Base-by-base conservation (phyloP, 257 asterid species). In the Petunia secreta region DNA sequence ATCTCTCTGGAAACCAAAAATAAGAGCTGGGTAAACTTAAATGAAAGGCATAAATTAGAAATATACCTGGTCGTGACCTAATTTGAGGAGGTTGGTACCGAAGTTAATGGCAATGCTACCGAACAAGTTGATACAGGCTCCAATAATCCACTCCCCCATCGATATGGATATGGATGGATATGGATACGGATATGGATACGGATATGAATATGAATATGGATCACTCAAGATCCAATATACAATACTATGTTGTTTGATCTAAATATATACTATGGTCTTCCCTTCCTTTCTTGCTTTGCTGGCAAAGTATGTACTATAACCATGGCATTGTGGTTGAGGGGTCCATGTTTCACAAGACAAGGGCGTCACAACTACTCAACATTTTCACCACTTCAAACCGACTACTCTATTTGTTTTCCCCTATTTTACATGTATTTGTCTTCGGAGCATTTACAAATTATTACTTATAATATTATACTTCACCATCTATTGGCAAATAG, bases 131-230 rank as follows among this genome's bases (percentile, higher is more conserved):
- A 93, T 90, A 90, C 91, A 83, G 78, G 98, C 98, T 79, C 98
- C 98, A 83, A 95, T 83, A 43, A 95, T 89, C 98, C 98, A 93
- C 91, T 93, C 97, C 80, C 97, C 98, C 97, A 95, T 95, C 60
- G 92, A 85, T 25, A 25, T 25, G 85, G 46, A 75, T 82, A 58
- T 25, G 25, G 25, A 25, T 25, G 25, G 25, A 25, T 25, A 25
- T 25, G 25, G 25, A 25, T 25, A 25, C 25, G 25, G 25, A 25
- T 25, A 25, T 25, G 25, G 25, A 25, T 25, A 25, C 25, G 25
- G 25, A 25, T 25, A 25, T 25, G 25, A 25, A 25, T 25, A 25
- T 25, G 25, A 25, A 25, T 25, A 25, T 25, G 25, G 25, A 25
- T 25, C 25, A 25, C 25, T 25, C 25, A 25, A 25, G 25, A 25